Evolutionary conservation across 2,329 filamentous ascomycete genomes (phyloP).

Genomic region (Aureobasidium melanogenum): DNA sequence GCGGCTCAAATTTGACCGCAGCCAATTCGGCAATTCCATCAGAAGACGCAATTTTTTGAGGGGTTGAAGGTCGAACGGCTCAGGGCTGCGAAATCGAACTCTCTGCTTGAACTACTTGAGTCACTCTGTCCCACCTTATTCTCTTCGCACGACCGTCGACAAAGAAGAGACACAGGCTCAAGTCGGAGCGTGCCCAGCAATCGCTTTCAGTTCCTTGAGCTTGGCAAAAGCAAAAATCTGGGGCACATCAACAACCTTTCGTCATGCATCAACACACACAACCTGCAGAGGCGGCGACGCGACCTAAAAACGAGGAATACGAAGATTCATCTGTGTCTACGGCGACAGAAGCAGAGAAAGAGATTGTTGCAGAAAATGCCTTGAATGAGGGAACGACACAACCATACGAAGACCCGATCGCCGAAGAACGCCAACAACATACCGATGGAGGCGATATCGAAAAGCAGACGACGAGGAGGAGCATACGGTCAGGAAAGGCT

Average conservation of each 20-base stretch:
- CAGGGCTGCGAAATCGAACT: neutral
- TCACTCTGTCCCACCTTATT: neutral
- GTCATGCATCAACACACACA: conserved; percentile 2
- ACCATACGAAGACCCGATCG: neutral
- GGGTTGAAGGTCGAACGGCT: neutral
- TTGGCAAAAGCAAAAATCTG: neutral
- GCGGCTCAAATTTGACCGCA: neutral
- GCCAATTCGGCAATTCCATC: neutral
- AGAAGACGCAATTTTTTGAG: neutral
- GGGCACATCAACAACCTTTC: neutral
- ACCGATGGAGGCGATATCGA: conserved; percentile 9
- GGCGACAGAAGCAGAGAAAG: neutral
- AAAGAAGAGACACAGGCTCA: neutral
- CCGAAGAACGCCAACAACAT: neutral
- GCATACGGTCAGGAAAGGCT: conserved; percentile 18
- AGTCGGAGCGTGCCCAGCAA: neutral
- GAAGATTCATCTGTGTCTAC: neutral
- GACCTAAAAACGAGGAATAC: neutral
- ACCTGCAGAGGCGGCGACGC: neutral
- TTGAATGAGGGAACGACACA: neutral
- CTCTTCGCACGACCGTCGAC: neutral
- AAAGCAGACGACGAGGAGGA: conserved; percentile 9
- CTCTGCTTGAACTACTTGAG: neutral
- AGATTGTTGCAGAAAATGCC: neutral
- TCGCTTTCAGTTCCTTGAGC: neutral